Evolutionary conservation across 2,329 filamentous ascomycete species (phyloP).

Genomic region (Sphaerulina populicola): DNA sequence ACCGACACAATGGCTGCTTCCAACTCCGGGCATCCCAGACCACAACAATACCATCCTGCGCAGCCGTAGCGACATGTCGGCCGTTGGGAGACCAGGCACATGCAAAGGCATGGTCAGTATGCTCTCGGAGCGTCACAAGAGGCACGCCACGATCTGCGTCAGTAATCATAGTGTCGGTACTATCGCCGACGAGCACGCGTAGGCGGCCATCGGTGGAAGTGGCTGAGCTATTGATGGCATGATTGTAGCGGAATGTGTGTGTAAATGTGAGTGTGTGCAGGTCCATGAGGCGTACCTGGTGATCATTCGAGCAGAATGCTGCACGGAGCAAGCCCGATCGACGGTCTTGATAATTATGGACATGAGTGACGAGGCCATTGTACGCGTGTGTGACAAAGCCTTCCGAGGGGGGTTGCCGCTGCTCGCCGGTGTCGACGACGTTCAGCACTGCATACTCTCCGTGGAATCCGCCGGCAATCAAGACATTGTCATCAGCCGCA

Average conservation of each 20-base stretch:
- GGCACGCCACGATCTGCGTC: slow-evolving; percentile 55
- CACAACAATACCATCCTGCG: slow-evolving; percentile 64
- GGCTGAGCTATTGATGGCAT: slow-evolving; percentile 64
- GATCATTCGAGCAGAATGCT: slow-evolving; percentile 52
- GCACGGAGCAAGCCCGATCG: slow-evolving; percentile 42
- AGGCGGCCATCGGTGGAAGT: slow-evolving; percentile 63
- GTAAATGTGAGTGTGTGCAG: slow-evolving; percentile 51
- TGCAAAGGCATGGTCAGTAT: slow-evolving; percentile 63
- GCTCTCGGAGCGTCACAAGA: slow-evolving; percentile 47
- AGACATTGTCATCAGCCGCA: slow-evolving; percentile 8
- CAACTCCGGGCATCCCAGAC: slow-evolving; percentile 71
- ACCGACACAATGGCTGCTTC: slow-evolving; percentile 47
- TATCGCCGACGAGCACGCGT: slow-evolving; percentile 65
- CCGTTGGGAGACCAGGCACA: slow-evolving; percentile 75
- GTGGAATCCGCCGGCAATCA: slow-evolving; percentile 50
- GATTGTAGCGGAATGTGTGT: slow-evolving; percentile 48
- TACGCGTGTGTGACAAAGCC: slow-evolving; percentile 44
- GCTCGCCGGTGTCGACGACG: slow-evolving; percentile 6
- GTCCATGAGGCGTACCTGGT: slow-evolving; percentile 48
- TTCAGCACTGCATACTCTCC: slow-evolving; percentile 49
- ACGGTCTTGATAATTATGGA: slow-evolving; percentile 46
- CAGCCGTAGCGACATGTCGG: slow-evolving; percentile 65
- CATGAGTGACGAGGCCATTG: slow-evolving; percentile 52
- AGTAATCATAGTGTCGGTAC: slow-evolving; percentile 55
- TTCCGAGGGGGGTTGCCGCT: slow-evolving; percentile 34